Base-by-base conservation (phyloP, 345 rosid species). In the Hypericum perforatum region DNA sequence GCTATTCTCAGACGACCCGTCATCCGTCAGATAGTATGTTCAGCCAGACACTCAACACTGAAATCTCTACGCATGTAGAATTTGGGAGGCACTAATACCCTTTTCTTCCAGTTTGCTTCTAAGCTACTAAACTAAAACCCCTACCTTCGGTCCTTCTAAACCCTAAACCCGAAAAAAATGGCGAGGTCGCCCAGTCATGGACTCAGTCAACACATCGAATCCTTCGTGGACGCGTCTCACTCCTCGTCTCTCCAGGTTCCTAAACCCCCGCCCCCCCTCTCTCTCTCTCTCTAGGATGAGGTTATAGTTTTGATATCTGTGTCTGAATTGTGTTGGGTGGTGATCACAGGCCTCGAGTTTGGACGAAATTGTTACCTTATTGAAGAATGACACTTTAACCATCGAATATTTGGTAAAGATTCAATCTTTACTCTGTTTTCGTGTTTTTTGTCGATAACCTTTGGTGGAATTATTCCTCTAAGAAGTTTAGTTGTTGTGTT, bases 301-400 rank as follows among this genome's bases (percentile, higher is more conserved):
- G 14, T 2, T 37, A 9, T 38, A 32, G 41, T 9, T 15, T 37
- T 52, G 41, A 6, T 9, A n/a, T 22, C 32, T 22, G 32, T 22
- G 32, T 22, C 32, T 14, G 16, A 14, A 14, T 54, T 41, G 16
- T 38, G 12, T 55, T 8, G 36, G 56, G 22, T 51, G 39, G 39
- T n/a, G 11, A 51, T 0, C 66, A 43, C 74, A 92, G 96, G 90
- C 74, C 69, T 80, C 79, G 36, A 76, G 85, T 62, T 63, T 82
- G 62, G 78, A 72, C 39, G 76, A 71, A 5, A 65, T 92, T 66
- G 84, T 72, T 64, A 72, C 81, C 41, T 78, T 75, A 49, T 42
- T 92, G 78, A 80, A 76, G 79, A 77, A 74, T 15, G 71, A 66
- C 72, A 45, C 43, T 14, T 55, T 88, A 57, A 62, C 90, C 41